Conservation (phyloP, 2,329 filamentous ascomycete species). For the Ascochyta pisi region DNA sequence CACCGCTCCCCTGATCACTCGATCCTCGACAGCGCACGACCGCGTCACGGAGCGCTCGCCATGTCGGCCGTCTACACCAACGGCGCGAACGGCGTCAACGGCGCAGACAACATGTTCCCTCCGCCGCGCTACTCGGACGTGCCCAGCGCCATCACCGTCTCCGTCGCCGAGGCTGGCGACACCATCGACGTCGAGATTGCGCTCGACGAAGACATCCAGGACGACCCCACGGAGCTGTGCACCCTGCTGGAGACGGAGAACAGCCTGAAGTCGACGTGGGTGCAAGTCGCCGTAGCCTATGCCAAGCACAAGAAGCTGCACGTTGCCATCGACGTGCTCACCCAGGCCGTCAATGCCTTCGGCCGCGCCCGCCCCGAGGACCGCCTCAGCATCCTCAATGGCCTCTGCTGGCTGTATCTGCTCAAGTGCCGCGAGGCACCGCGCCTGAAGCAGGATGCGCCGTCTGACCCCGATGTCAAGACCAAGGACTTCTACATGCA, state of each 20-base stretch:
- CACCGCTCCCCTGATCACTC: conserved; percentile 3
- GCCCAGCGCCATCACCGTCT: conserved; percentile 68
- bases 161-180: conserved; percentile 66
- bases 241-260: conserved; percentile 93
- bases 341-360: conserved; percentile 76
- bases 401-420: conserved; percentile 89
- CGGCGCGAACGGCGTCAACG: conserved; percentile 60
- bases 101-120: conserved; percentile 48
- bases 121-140: conserved; percentile 66
- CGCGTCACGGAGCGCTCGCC: conserved; percentile 29
- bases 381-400: conserved; percentile 82
- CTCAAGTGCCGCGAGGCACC: conserved; percentile 86
- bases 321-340: conserved; percentile 74
- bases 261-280: conserved; percentile 92
- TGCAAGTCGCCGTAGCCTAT: conserved; percentile 96
- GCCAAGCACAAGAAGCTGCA: conserved; percentile 95
- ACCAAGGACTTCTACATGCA: conserved; percentile 95
- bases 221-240: conserved; percentile 94
- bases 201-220: conserved; percentile 80
- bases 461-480: conserved; percentile 65
- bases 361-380: conserved; percentile 75
- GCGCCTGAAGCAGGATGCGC: conserved; percentile 63
- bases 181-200: conserved; percentile 87
- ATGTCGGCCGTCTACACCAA: conserved; percentile 60
- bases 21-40: conserved; percentile 17